phyloP scores from a whole-genome alignment of 805 yeast genomes.

The Myxozyma lipomycoides region DNA sequence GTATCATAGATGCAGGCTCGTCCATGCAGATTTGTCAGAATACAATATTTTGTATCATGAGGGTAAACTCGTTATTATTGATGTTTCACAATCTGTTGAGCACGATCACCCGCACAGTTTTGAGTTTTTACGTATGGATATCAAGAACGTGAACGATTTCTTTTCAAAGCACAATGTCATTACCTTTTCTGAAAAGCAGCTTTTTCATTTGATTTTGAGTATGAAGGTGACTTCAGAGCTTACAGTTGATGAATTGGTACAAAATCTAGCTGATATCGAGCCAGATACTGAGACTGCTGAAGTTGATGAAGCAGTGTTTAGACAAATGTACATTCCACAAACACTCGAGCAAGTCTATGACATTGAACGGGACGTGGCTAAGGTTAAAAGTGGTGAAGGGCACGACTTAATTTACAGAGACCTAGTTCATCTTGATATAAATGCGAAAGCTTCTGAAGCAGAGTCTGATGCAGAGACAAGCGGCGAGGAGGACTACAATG shows the following conservation, averaged over 20 bases:
- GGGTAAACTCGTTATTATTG: conserved; percentile 76
- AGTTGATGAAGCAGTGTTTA: conserved; percentile 80
- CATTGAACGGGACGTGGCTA: conserved; percentile 69
- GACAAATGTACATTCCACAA: conserved; percentile 78
- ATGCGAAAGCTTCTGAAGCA: conserved; percentile 28
- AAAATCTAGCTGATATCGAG: conserved; percentile 37
- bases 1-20: conserved; percentile 82
- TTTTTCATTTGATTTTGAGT: conserved; percentile 66
- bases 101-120: conserved; percentile 97
- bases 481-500: conserved; percentile 38
- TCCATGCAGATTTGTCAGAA: conserved; percentile 96
- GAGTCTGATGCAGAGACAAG: conserved; percentile 37
- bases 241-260: conserved; percentile 33
- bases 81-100: conserved; percentile 95
- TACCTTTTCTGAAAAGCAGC: conserved; percentile 73
- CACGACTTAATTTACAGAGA: conserved; percentile 58
- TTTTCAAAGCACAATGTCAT: conserved; percentile 70
- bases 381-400: conserved; percentile 61
- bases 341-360: conserved; percentile 48
- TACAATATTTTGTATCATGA: conserved; percentile 83
- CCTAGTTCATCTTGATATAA: conserved; percentile 30
- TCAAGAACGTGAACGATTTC: conserved; percentile 88
- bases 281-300: conserved; percentile 46
- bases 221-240: conserved; percentile 40
- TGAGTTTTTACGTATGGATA: conserved; percentile 95